Percentiles rank a stretch among this genome's conserved stretches.
Conservation (phyloP, 2,329 filamentous ascomycete species). For the Stemphylium lycopersici region DNA sequence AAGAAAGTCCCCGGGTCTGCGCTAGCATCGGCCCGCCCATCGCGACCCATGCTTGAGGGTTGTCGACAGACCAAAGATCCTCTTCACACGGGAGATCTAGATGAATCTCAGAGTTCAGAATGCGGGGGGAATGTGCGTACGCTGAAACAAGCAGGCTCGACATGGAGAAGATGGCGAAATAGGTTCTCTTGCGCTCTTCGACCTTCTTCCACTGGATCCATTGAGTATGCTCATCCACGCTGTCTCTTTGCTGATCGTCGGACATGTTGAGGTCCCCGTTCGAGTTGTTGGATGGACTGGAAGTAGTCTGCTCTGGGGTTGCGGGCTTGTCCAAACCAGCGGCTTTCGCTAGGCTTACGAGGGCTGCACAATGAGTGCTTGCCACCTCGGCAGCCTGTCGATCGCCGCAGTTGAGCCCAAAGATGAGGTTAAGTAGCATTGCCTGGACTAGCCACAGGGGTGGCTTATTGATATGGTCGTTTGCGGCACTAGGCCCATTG, state of each 20-base stretch:
- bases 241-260: conserved; percentile 57
- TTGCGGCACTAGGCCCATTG: conserved; percentile 57
- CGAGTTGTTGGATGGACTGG: conserved; percentile 29
- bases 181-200: conserved; percentile 91
- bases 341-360: conserved; percentile 88
- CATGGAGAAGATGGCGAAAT: conserved; percentile 88
- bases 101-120: conserved; percentile 92
- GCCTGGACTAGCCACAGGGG: conserved; percentile 95
- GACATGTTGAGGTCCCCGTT: conserved; percentile 64
- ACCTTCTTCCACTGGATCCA: conserved; percentile 89
- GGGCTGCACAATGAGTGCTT: conserved; percentile 85
- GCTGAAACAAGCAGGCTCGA: conserved; percentile 90
- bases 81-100: conserved; percentile 93
- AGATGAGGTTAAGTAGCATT: conserved; percentile 95
- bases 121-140: conserved; percentile 88
- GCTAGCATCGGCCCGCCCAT: conserved; percentile 74
- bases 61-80: conserved; percentile 85
- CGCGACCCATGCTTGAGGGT: conserved; percentile 78
- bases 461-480: conserved; percentile 70
- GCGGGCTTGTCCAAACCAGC: conserved; percentile 73
- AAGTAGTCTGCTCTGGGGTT: conserved; percentile 24
- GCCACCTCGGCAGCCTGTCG: conserved; percentile 90
- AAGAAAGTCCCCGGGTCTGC: conserved; percentile 74
- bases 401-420: conserved; percentile 92
- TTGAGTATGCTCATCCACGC: conserved; percentile 66